Conservation (phyloP, 352 stramenopile species). For the Phytopythium oedochilum region DNA sequence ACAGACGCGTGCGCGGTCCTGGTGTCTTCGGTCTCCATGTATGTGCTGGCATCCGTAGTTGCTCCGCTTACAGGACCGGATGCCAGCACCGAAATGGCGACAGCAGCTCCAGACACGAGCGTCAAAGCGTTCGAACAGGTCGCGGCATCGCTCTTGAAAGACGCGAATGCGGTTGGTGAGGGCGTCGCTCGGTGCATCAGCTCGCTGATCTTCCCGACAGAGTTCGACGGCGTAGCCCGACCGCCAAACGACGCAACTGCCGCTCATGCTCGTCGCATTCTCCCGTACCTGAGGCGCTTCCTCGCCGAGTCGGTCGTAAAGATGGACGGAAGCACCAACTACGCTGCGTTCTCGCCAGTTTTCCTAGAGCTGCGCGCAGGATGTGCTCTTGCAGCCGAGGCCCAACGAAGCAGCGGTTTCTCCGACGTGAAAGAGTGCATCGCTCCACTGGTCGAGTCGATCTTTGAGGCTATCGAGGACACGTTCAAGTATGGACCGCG, state of each 20-base stretch:
- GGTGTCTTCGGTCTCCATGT: conserved; percentile 39
- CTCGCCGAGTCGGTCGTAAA: conserved; percentile 29
- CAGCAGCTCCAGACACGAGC: not conserved
- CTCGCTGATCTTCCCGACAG: conserved; percentile 32
- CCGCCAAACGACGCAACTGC: conserved; percentile 20
- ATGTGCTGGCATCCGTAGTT: conserved; percentile 26
- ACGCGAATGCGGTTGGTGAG: conserved; percentile 40
- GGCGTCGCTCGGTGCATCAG: conserved; percentile 45
- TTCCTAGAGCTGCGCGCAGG: conserved; percentile 48
- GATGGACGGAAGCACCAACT: conserved; percentile 45
- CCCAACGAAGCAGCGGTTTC: conserved; percentile 17
- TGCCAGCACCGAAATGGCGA: not conserved
- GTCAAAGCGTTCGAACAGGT: conserved; percentile 25
- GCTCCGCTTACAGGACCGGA: not conserved
- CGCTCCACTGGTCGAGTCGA: conserved; percentile 25
- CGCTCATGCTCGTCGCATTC: conserved; percentile 27
- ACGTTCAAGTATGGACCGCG: conserved; percentile 39
- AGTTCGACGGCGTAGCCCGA: conserved; percentile 45
- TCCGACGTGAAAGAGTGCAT: conserved; percentile 25
- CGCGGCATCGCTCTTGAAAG: conserved; percentile 27
- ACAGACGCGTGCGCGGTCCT: conserved; percentile 54
- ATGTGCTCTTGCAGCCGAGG: conserved; percentile 24
- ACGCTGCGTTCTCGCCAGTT: conserved; percentile 30
- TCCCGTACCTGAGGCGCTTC: conserved; percentile 29
- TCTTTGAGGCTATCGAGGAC: conserved; percentile 60